Evolutionary conservation across 2,329 filamentous ascomycete species (phyloP), one percentile per base, ranked within the genome.

Genomic region (Tolypocladium tropicale): DNA sequence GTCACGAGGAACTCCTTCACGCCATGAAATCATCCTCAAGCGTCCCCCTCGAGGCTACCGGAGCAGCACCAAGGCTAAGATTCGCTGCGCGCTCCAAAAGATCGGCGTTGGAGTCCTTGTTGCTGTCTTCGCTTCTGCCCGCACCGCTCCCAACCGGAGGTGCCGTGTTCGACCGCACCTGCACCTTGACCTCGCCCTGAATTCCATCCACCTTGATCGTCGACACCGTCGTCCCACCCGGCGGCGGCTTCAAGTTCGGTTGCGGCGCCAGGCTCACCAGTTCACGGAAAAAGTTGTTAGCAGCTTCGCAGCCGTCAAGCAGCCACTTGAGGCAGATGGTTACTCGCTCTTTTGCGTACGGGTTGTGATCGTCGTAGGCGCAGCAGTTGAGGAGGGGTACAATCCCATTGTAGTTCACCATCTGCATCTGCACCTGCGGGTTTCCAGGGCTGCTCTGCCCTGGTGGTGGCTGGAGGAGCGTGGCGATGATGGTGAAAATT

Each of bases 331-430:
- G 78, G 62, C 89, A 92, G 68, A 95, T 85, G 53, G 92, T 90
- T 3, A 90, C 89, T 61, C 92, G 89, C 70, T 97, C 93, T 65
- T 93, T 90, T 60, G 95, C 92, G 67, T 93, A 96, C 0, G 91
- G 90, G 66, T 96, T 96, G 72, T 95, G 85, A 63, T 93, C 90
- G 67, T 97, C 93, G 67, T 94, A 94, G 34, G 85, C 82, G 64
- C 91, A 96, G 71, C 91, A 96, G 65, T 91, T 91, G 18, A 96
- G 81, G 23, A 97, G 80, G 0, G 89, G 86, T 62, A 95, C 89
- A 48, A 97, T 88, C 46, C 93, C 93, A 61, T 90, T 89, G 64
- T 93, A 83, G 52, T 85, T 81, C 49, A 95, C 83, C 59, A 97
- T 89, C 68, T 96, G 93, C 63, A 88, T 84, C 71, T 97, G 93